phyloP scores from a whole-genome alignment of 352 stramenopile species.

The Blastocystis sp. region DNA sequence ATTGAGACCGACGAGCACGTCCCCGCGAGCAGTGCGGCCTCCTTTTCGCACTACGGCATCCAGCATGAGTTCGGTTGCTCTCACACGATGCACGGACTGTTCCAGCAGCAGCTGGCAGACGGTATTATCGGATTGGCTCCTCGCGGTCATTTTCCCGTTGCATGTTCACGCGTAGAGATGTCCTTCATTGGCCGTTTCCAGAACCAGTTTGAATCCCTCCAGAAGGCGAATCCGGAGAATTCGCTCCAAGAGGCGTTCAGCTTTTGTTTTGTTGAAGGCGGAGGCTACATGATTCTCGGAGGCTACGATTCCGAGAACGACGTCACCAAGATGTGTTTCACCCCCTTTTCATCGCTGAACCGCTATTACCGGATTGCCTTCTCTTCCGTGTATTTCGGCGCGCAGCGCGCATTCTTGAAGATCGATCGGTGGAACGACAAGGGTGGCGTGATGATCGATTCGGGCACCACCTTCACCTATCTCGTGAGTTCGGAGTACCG shows the following conservation, averaged over 20 bases:
- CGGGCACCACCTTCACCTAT: slow-evolving; percentile 64
- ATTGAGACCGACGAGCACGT: background rate
- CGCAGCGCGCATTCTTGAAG: background rate
- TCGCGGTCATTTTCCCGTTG: background rate
- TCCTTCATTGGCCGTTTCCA: slow-evolving; percentile 54
- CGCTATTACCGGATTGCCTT: slow-evolving; percentile 18
- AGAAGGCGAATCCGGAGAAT: background rate
- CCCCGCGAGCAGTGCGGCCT: background rate
- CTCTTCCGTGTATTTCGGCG: background rate
- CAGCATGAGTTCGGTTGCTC: slow-evolving; percentile 63
- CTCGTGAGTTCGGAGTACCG: background rate
- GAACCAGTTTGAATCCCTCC: background rate
- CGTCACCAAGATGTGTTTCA: background rate
- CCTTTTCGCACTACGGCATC: slow-evolving; percentile 9
- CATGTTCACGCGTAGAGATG: background rate
- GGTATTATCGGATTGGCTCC: slow-evolving; percentile 67
- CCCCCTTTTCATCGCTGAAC: slow-evolving; percentile 34
- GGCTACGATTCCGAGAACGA: slow-evolving; percentile 1
- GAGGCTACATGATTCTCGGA: slow-evolving; percentile 49
- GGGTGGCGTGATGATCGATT: slow-evolving; percentile 58
- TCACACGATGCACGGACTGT: slow-evolving; percentile 3
- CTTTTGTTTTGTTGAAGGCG: slow-evolving; percentile 35
- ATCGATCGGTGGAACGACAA: slow-evolving; percentile 24
- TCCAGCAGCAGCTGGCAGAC: slow-evolving; percentile 61
- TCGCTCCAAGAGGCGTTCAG: slow-evolving; percentile 27